A percentile compares a stretch with the other conserved stretches of the same genome.
Conservation (phyloP, 2,329 filamentous ascomycete species). For the Talaromyces sp. region DNA sequence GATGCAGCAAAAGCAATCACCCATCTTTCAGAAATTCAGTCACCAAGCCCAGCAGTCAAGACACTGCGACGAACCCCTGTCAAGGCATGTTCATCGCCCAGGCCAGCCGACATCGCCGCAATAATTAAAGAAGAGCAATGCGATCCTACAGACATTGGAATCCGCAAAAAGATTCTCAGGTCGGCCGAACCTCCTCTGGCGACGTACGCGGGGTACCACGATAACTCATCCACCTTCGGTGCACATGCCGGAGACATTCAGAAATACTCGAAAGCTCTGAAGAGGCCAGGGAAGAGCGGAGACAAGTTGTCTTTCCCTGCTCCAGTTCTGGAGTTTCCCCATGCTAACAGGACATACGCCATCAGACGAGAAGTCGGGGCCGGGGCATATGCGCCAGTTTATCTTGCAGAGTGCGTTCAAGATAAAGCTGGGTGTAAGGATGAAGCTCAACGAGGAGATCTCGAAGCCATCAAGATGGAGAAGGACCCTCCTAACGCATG, state of each 20-base stretch:
- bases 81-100: constrained; percentile 16
- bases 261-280: constrained; percentile 70
- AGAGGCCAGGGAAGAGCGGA: constrained; percentile 40
- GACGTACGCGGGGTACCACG: constrained; percentile 74
- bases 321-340: constrained; percentile 64
- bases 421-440: constrained; percentile 20
- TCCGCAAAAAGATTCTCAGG: constrained; percentile 70
- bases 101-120: constrained; percentile 44
- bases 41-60: constrained; percentile 34
- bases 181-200: constrained; percentile 68
- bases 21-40: constrained; percentile 45
- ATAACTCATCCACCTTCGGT: constrained; percentile 61
- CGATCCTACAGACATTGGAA: constrained; percentile 77
- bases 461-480: constrained; percentile 95
- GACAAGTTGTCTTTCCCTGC: constrained; percentile 60
- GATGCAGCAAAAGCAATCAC: constrained; percentile 33
- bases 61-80: constrained; percentile 27
- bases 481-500: constrained; percentile 73
- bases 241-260: constrained; percentile 72
- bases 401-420: constrained; percentile 75
- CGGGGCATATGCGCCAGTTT: constrained; percentile 92
- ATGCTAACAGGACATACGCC: constrained; percentile 64
- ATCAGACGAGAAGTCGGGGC: constrained; percentile 83
- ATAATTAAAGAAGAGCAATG: constrained; percentile 80
- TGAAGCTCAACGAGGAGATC: constrained; percentile 43